Base-by-base conservation (phyloP, 176 grass and related monocot genomes). In the Cenchrus americanus region DNA sequence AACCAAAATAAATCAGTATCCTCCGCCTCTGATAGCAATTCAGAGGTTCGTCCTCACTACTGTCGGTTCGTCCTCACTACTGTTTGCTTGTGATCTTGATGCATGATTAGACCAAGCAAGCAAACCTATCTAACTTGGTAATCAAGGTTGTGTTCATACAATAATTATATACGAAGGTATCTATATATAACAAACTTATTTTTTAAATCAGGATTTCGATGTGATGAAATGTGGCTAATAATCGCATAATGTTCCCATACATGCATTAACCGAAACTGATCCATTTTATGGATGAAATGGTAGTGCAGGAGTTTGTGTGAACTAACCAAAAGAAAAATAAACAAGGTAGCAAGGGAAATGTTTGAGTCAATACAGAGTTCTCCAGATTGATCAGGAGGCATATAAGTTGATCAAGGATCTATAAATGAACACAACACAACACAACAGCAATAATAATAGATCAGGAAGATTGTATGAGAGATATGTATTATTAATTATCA, bases 21-120 rank as follows among this genome's bases (percentile, higher is more conserved):
- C 54, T 48, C 18, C 54, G 23, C 52, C 66, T 65, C 23, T 34
- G 34, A 37, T 10, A 14, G 44, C 34, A 66, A 58, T 70, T 87
- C 27, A 64, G 14, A 14, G 5, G 3, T 5, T 43, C n/a, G n/a
- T n/a, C n/a, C n/a, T n/a, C n/a, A n/a, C n/a, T n/a, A n/a, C 75
- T 53, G 51, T 76, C 51, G 8, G 41, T 82, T 76, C 71, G 79
- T 82, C 52, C 61, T 87, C 26, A 37, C 42, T 74, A 60, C 21
- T 82, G 71, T 62, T 78, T 27, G 50, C 71, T 76, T 87, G 59
- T 61, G 71, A 57, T 69, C 51, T 76, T 75, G 78, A 65, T 44
- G 42, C 42, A 30, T 81, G 69, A 73, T 63, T 68, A 49, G 40
- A 58, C 59, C 52, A 66, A 77, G 51, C 8, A 24, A 66, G 60